A percentile compares a stretch with the other conserved stretches of the same genome.
Conservation (phyloP, 108 stramenopile species). For the Pseudonitzschia delicatissima region DNA sequence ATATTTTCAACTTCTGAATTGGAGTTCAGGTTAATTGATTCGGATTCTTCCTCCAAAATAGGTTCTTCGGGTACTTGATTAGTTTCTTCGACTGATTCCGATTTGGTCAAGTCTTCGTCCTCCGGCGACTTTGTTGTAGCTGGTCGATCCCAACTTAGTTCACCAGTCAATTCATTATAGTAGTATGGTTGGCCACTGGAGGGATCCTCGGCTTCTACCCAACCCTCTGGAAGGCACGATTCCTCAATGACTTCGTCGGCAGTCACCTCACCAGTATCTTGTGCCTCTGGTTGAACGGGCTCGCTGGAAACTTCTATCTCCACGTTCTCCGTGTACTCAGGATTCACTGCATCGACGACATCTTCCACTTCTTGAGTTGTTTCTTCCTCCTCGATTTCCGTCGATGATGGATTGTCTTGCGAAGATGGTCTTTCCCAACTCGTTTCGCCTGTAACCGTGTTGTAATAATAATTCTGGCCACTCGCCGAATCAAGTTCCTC, state of each 20-base stretch:
- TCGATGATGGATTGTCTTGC: neutral
- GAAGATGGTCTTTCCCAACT: slow-evolving; percentile 51
- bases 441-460: slow-evolving; percentile 34
- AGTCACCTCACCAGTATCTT: slow-evolving; percentile 33
- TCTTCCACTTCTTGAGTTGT: neutral
- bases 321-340: neutral
- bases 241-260: slow-evolving; percentile 15
- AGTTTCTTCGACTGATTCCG: too few species aligned
- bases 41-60: too few species aligned
- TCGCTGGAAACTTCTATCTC: neutral
- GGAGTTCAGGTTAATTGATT: too few species aligned
- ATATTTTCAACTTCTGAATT: too few species aligned
- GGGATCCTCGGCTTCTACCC: slow-evolving; percentile 54
- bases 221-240: slow-evolving; percentile 46
- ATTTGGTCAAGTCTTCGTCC: too few species aligned
- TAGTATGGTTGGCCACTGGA: slow-evolving; percentile 49
- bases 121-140: too few species aligned
- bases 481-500: neutral
- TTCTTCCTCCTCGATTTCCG: neutral
- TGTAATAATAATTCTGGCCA: slow-evolving; percentile 54
- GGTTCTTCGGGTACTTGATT: too few species aligned
- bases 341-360: neutral
- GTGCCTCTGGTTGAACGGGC: neutral
- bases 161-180: slow-evolving; percentile 37
- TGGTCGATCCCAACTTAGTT: slow-evolving; percentile 38